These are phyloP conservation scores for Cymbidium sinense DNA, from an alignment of 106 monocot genomes.

Conservation along the genomic window DNA sequence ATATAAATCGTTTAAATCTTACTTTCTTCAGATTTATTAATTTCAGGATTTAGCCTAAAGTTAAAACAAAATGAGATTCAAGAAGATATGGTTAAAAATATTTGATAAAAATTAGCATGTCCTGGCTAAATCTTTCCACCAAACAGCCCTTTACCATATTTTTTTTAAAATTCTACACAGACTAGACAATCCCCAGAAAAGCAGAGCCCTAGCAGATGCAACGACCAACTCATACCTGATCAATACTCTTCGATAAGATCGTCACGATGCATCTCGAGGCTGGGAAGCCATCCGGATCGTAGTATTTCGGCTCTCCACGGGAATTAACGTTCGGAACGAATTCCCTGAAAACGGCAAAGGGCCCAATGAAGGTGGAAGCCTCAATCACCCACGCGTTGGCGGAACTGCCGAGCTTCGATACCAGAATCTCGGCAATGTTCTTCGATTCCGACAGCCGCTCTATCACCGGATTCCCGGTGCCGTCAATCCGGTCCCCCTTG, in stretches of 20 bases:
- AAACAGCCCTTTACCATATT: no score
- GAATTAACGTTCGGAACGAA: constrained; percentile 60
- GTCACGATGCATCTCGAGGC: constrained; percentile 39
- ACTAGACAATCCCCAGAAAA: background rate
- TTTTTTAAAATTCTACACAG: no score
- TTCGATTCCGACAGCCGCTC: constrained; percentile 70
- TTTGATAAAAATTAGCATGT: no score
- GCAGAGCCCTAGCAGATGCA: background rate
- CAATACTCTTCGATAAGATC: constrained; percentile 37
- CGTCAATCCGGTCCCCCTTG: constrained; percentile 69
- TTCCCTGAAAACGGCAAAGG: constrained; percentile 77
- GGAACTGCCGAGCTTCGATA: constrained; percentile 45
- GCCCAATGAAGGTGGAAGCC: constrained; percentile 58
- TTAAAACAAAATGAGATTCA: no score
- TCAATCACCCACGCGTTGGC: constrained; percentile 72
- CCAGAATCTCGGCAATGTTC: constrained; percentile 44
- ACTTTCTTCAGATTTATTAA: no score
- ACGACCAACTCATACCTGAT: constrained; percentile 37
- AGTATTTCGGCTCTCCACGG: constrained; percentile 56
- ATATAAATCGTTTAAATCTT: no score
- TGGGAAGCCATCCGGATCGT: constrained; percentile 66
- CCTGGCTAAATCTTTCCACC: no score
- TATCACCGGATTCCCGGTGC: constrained; percentile 50
- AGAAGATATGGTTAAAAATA: no score
- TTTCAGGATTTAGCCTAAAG: no score